Conservation (phyloP, 2,329 filamentous ascomycete genomes). For the Hypoxylon rubiginosum region DNA sequence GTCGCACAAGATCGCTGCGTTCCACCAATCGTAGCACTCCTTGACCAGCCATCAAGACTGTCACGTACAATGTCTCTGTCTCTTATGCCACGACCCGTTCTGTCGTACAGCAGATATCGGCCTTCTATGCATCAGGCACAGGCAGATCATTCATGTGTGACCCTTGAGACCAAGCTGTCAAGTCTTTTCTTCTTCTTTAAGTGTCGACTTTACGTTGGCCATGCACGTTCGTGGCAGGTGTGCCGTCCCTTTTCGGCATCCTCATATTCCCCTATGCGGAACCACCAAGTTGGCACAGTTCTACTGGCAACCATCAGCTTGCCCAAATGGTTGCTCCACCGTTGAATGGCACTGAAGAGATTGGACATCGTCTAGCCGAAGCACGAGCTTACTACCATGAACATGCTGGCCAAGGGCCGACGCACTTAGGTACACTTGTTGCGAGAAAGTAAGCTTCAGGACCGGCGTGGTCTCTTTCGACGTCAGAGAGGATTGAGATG, state of each 20-base stretch:
- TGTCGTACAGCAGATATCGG: constrained; percentile 35
- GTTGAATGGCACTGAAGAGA: constrained; percentile 9
- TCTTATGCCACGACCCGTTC: constrained; percentile 36
- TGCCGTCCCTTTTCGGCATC: constrained; percentile 9
- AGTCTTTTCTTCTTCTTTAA: constrained; percentile 8
- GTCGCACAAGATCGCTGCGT: constrained; percentile 29
- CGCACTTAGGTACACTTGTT: constrained; percentile 21
- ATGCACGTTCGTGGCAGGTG: constrained; percentile 14
- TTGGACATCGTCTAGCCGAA: constrained; percentile 14
- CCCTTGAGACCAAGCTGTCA: constrained; percentile 15
- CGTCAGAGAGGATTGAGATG: not conserved
- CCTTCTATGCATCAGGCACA: constrained; percentile 38
- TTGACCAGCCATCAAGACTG: constrained; percentile 21
- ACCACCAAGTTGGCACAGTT: constrained; percentile 9
- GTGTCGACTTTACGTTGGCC: constrained; percentile 13
- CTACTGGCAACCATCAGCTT: constrained; percentile 10
- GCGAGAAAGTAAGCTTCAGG: not conserved
- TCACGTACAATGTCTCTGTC: constrained; percentile 5
- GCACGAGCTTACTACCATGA: constrained; percentile 15
- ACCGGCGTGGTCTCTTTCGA: not conserved
- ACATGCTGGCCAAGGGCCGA: constrained; percentile 6
- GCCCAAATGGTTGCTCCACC: constrained; percentile 7
- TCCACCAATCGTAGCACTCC: constrained; percentile 24
- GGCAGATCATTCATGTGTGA: constrained; percentile 22
- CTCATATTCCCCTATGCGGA: constrained; percentile 1